phyloP scores from a whole-genome alignment of 768 basidiomycete species.

The Lactifluus subvellereus region DNA sequence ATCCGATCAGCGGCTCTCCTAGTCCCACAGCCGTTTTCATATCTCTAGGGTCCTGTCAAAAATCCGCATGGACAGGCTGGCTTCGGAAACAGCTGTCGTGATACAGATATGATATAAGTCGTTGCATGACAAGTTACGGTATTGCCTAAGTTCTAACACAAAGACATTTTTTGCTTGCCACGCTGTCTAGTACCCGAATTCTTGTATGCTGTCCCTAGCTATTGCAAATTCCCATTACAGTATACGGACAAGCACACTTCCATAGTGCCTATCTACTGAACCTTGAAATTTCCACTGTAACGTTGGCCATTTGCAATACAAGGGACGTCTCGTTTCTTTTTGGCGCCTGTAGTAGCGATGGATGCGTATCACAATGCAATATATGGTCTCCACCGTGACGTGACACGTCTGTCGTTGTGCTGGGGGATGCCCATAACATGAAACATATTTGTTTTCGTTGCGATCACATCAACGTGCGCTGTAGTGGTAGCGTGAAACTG shows the following conservation, averaged over 20 bases:
- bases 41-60: background rate
- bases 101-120: background rate
- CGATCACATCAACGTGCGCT: background rate
- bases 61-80: background rate
- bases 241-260: too few relatives aligned
- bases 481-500: background rate
- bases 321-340: background rate
- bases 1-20: background rate
- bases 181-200: background rate
- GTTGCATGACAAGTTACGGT: background rate
- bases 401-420: background rate
- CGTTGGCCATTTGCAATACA: background rate
- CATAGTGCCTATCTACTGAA: too few relatives aligned
- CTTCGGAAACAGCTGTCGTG: background rate
- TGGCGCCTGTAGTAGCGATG: background rate
- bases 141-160: background rate
- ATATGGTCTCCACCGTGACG: background rate
- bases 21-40: background rate
- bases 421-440: background rate
- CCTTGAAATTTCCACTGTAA: too few relatives aligned
- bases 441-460: background rate
- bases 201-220: background rate
- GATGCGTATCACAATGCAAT: background rate
- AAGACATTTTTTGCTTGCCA: background rate
- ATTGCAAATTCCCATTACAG: background rate